phyloP scores from a whole-genome alignment of 1,284 basidiomycete species.

The Thelephora terrestris region DNA sequence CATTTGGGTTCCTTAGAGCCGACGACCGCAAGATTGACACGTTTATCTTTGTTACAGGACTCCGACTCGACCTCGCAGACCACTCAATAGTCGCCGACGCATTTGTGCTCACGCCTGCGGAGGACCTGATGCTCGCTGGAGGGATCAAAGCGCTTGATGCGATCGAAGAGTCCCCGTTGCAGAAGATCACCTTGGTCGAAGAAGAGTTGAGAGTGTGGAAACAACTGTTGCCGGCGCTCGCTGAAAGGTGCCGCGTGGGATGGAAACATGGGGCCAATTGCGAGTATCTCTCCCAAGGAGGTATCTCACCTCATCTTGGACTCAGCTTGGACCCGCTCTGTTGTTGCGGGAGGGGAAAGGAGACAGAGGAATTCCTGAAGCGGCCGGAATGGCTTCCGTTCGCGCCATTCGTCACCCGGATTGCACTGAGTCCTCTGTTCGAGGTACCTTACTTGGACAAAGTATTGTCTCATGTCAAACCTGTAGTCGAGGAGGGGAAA shows the following conservation, averaged over 20 bases:
- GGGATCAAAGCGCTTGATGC: background rate
- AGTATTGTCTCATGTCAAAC: conserved; percentile 12
- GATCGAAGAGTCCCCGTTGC: background rate
- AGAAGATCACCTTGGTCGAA: conserved; percentile 4
- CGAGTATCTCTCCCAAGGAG: conserved; percentile 27
- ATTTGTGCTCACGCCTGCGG: conserved; percentile 30
- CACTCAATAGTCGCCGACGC: conserved; percentile 36
- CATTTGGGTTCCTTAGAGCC: conserved; percentile 21
- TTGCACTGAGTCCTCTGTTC: conserved; percentile 39
- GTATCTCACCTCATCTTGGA: conserved; percentile 20
- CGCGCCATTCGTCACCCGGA: conserved; percentile 32
- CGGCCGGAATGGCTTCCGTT: conserved; percentile 23
- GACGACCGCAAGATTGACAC: conserved; percentile 17
- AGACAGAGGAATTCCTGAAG: conserved; percentile 22
- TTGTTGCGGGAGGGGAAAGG: conserved; percentile 36
- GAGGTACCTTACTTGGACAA: conserved; percentile 34
- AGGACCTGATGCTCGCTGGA: conserved; percentile 10
- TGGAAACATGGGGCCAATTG: conserved; percentile 39
- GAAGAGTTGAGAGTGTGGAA: conserved; percentile 33
- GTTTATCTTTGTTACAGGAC: conserved; percentile 28
- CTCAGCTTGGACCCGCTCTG: conserved; percentile 31
- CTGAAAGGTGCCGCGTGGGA: conserved; percentile 36
- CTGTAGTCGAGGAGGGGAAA: background rate
- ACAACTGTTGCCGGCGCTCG: conserved; percentile 32
- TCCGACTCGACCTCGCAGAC: conserved; percentile 34